Evolutionary conservation across 225 moss, liverwort and hornwort genomes (phyloP).

Genomic region (Pseudisothecium myosuroides): DNA sequence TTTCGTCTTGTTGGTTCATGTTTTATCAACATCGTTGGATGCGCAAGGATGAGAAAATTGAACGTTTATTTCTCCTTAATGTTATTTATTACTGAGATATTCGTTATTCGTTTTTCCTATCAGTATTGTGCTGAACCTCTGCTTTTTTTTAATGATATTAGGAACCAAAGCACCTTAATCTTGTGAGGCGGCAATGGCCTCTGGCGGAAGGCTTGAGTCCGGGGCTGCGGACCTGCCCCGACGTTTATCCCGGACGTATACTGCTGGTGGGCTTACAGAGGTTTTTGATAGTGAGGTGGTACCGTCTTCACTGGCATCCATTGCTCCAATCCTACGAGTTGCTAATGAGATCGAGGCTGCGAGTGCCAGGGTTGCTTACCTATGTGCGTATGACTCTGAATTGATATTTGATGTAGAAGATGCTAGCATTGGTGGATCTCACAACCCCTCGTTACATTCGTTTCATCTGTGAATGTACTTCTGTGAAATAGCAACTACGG

Average conservation of each 20-base stretch:
- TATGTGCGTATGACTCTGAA: slow-evolving; percentile 36
- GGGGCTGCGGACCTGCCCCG: slow-evolving; percentile 26
- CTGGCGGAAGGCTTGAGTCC: not conserved
- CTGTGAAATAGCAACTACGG: not conserved
- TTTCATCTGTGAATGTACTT: not conserved
- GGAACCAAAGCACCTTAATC: not conserved
- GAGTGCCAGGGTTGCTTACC: slow-evolving; percentile 80
- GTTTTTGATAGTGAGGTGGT: slow-evolving; percentile 91
- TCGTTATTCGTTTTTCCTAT: not conserved
- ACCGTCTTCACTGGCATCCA: slow-evolving; percentile 80
- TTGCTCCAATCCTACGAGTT: slow-evolving; percentile 77
- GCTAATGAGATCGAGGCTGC: slow-evolving; percentile 81
- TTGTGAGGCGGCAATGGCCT: slow-evolving; percentile 8
- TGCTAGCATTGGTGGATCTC: not conserved
- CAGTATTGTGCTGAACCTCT: not conserved
- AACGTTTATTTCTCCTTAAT: not conserved
- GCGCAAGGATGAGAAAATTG: not conserved
- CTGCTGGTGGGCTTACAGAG: slow-evolving; percentile 40
- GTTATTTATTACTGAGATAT: not conserved
- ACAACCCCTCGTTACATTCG: not conserved
- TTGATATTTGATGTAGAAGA: not conserved
- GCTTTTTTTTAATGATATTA: not conserved
- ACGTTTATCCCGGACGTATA: slow-evolving; percentile 37
- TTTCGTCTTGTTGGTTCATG: not conserved
- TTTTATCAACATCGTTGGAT: not conserved